These are phyloP conservation scores for Inga laurina DNA, from an alignment of 306 rosid genomes.

Conservation along the genomic window DNA sequence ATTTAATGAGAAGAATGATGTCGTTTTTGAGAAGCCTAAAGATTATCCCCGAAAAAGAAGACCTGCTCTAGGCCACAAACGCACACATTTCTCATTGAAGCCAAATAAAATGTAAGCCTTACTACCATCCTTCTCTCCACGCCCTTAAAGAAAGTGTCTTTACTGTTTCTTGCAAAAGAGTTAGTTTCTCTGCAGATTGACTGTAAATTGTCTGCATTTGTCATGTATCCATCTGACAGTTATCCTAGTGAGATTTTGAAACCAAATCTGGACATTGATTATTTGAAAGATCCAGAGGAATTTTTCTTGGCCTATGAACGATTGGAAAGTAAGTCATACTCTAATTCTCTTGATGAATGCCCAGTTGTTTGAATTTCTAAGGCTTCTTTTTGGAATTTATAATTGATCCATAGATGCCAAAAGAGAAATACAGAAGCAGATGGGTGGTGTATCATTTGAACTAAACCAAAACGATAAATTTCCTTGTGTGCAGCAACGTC, in stretches of 20 bases:
- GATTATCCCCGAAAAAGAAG: slow-evolving; percentile 56
- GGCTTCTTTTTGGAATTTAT: slow-evolving; percentile 19
- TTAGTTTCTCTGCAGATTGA: neutral
- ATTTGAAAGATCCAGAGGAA: slow-evolving; percentile 60
- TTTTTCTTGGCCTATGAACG: slow-evolving; percentile 67
- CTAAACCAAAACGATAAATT: slow-evolving; percentile 41
- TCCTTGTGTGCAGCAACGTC: slow-evolving; percentile 46
- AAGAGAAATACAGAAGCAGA: slow-evolving; percentile 69
- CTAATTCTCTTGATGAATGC: slow-evolving; percentile 12
- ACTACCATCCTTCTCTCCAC: neutral
- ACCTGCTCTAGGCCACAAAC: slow-evolving; percentile 68
- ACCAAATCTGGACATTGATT: slow-evolving; percentile 51
- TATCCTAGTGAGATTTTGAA: slow-evolving; percentile 50
- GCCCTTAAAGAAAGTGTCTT: neutral
- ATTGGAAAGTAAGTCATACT: slow-evolving; percentile 57
- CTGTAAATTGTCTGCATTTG: slow-evolving; percentile 10
- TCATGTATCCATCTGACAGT: slow-evolving; percentile 36
- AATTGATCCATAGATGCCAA: slow-evolving; percentile 62
- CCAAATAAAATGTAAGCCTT: slow-evolving; percentile 53
- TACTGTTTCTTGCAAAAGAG: neutral
- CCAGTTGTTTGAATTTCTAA: neutral
- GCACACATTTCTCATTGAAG: slow-evolving; percentile 60
- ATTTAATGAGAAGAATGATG: slow-evolving; percentile 28
- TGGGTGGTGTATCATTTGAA: slow-evolving; percentile 47
- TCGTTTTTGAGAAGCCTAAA: slow-evolving; percentile 29